Evolutionary conservation across 805 yeast species (phyloP).

Genomic region (Nakazawaea populi): DNA sequence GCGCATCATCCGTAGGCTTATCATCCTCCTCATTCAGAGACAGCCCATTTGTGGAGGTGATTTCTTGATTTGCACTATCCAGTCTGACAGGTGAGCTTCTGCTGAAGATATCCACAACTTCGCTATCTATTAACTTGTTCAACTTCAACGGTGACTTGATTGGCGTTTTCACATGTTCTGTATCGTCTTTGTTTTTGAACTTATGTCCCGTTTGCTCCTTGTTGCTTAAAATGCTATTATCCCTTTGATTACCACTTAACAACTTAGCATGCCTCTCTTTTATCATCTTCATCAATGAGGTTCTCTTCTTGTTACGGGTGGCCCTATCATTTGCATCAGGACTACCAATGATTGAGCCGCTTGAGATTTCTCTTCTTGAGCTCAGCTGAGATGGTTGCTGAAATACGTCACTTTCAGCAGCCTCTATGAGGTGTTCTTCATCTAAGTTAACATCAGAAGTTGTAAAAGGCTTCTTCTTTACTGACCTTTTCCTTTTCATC

Average conservation of each 20-base stretch:
- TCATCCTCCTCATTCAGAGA: background rate
- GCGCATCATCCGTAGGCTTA: background rate
- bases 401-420: background rate
- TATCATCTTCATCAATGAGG: constrained; percentile 3
- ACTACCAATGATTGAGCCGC: constrained; percentile 1
- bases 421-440: background rate
- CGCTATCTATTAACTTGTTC: constrained; percentile 8
- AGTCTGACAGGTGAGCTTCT: constrained; percentile 5
- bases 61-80: background rate
- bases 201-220: background rate
- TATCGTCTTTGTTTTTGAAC: constrained; percentile 3
- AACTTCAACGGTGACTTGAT: constrained; percentile 8
- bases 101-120: constrained; percentile 2
- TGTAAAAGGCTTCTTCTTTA: background rate
- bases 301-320: constrained; percentile 1
- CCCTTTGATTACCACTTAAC: background rate
- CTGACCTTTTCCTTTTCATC: background rate
- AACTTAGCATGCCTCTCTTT: background rate
- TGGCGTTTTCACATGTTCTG: constrained; percentile 2
- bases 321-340: background rate
- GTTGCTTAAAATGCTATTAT: background rate
- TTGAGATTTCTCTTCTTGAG: background rate
- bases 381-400: constrained; percentile 2
- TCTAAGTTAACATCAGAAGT: background rate
- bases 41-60: background rate